A percentile compares a stretch with the other conserved stretches of the same genome.
Conservation (phyloP, 805 yeast species). For the Suhomyces vadensis region DNA sequence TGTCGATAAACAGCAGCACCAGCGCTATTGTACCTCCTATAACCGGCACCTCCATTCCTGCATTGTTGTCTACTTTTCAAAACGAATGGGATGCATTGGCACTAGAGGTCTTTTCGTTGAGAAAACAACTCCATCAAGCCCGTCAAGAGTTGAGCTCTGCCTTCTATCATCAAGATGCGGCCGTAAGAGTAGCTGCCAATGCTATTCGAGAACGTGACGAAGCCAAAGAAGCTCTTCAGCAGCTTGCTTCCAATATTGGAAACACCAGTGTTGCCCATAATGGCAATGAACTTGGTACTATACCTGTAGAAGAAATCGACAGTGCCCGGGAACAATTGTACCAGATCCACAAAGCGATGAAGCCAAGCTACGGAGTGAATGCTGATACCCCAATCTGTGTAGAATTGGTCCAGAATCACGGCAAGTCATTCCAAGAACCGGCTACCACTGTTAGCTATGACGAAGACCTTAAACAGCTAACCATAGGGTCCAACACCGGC, state of each 20-base stretch:
- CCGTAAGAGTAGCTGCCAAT: slow-evolving; percentile 78
- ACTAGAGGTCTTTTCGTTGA: slow-evolving; percentile 71
- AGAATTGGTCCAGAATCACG: not conserved
- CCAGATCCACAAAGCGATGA: slow-evolving; percentile 37
- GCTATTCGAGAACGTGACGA: slow-evolving; percentile 77
- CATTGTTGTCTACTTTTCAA: slow-evolving; percentile 72
- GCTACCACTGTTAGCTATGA: not conserved
- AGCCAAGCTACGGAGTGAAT: slow-evolving; percentile 15
- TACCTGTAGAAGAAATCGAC: slow-evolving; percentile 24
- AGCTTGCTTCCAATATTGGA: slow-evolving; percentile 47
- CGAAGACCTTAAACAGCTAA: slow-evolving; percentile 16
- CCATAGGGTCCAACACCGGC: slow-evolving; percentile 13
- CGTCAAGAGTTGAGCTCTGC: slow-evolving; percentile 76
- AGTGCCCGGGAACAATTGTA: slow-evolving; percentile 36
- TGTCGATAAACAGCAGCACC: slow-evolving; percentile 33
- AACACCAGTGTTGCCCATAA: not conserved
- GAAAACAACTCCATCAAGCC: slow-evolving; percentile 67
- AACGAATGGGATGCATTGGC: slow-evolving; percentile 89
- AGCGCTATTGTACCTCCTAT: slow-evolving; percentile 40
- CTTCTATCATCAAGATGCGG: slow-evolving; percentile 86
- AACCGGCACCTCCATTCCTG: slow-evolving; percentile 69
- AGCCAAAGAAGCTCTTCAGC: slow-evolving; percentile 62
- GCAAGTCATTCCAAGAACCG: slow-evolving; percentile 2
- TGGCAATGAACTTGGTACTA: not conserved
- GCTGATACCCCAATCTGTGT: not conserved